phyloP scores from a whole-genome alignment of 2,329 filamentous ascomycete genomes.

The Mycogone perniciosa region DNA sequence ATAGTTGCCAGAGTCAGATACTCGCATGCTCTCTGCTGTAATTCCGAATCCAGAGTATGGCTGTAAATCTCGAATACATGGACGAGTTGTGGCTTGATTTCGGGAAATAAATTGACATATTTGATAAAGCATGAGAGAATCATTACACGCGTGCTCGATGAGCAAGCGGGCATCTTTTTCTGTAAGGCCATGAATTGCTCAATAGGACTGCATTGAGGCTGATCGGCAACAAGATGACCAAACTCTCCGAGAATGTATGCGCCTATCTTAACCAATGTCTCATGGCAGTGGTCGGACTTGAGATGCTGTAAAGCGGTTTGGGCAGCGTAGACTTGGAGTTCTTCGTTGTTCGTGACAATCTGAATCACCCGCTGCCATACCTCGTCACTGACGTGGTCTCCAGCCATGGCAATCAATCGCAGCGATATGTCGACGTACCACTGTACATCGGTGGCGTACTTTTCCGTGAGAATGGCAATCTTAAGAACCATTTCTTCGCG shows the following conservation, averaged over 20 bases:
- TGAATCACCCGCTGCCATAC: slow-evolving; percentile 99
- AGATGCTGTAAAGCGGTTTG: slow-evolving; percentile 89
- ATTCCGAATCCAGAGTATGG: slow-evolving; percentile 87
- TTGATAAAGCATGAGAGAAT: slow-evolving; percentile 95
- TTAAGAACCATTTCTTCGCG: slow-evolving; percentile 99
- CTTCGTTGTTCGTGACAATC: slow-evolving; percentile 98
- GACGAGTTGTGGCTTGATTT: slow-evolving; percentile 92
- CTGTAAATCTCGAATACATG: slow-evolving; percentile 89
- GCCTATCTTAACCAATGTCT: slow-evolving; percentile 96
- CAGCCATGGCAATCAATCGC: slow-evolving; percentile 89
- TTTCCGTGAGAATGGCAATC: slow-evolving; percentile 96
- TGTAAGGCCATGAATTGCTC: slow-evolving; percentile 94
- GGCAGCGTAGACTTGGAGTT: slow-evolving; percentile 92
- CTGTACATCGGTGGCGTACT: slow-evolving; percentile 96
- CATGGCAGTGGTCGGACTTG: slow-evolving; percentile 89
- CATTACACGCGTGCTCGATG: slow-evolving; percentile 84
- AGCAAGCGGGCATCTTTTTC: slow-evolving; percentile 81
- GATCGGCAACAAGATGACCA: slow-evolving; percentile 91
- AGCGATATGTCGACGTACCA: slow-evolving; percentile 99
- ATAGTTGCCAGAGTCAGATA: slow-evolving; percentile 81
- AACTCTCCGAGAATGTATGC: slow-evolving; percentile 96
- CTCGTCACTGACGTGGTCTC: slow-evolving; percentile 97
- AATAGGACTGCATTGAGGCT: slow-evolving; percentile 85
- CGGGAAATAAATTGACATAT: slow-evolving; percentile 95
- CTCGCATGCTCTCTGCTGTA: slow-evolving; percentile 94